Evolutionary conservation across 257 asterid species (phyloP).

Genomic region (Paulownia fortunei): DNA sequence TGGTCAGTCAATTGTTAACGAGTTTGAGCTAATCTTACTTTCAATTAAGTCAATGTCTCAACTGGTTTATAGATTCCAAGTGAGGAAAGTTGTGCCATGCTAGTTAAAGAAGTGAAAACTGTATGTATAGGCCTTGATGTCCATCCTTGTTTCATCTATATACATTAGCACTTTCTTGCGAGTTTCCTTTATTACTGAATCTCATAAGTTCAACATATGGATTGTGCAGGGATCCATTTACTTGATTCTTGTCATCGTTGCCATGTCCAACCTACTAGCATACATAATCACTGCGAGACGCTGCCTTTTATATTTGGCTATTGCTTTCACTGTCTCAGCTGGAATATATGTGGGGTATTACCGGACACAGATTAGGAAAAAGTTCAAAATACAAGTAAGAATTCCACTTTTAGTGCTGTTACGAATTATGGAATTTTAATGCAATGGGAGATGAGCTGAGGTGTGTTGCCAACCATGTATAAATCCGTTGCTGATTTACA

Average conservation of each 20-base stretch:
- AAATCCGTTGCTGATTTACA: too few relatives aligned
- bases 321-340: constrained; percentile 45
- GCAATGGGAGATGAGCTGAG: too few relatives aligned
- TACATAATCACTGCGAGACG: constrained; percentile 48
- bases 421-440: not conserved
- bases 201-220: constrained; percentile 13
- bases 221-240: constrained; percentile 64
- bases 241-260: constrained; percentile 43
- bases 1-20: not conserved
- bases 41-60: too few relatives aligned
- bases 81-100: too few relatives aligned
- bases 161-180: not conserved
- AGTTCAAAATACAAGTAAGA: constrained; percentile 70
- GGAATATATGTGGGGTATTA: constrained; percentile 61
- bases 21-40: too few relatives aligned
- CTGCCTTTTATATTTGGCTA: constrained; percentile 60
- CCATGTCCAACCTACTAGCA: constrained; percentile 51
- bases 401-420: not conserved
- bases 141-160: not conserved
- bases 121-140: not conserved
- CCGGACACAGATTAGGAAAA: constrained; percentile 65
- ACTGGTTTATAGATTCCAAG: too few relatives aligned
- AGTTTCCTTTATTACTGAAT: not conserved
- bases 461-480: too few relatives aligned
- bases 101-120: constrained; percentile 4